Percentiles rank a stretch among this genome's conserved stretches.
Evolutionary conservation across 805 yeast species (phyloP).

Genomic region (Kodamaea nitidulidarum): DNA sequence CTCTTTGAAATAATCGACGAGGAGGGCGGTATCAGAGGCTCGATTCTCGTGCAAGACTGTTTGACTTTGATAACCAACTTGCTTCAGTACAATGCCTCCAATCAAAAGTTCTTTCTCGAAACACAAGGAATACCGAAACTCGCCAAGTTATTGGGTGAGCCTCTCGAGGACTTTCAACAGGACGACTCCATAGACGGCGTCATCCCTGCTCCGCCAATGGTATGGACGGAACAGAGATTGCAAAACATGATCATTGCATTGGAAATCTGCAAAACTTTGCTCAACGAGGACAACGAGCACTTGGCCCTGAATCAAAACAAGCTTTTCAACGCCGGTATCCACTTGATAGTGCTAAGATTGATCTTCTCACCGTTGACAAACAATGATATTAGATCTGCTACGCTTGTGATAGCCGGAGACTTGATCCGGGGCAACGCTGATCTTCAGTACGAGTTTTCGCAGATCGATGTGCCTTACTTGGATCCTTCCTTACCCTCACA

Average conservation of each 20-base stretch:
- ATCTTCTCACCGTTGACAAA: slow-evolving; percentile 68
- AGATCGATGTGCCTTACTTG: slow-evolving; percentile 87
- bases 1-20: slow-evolving; percentile 74
- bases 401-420: slow-evolving; percentile 74
- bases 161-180: slow-evolving; percentile 41
- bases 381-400: slow-evolving; percentile 58
- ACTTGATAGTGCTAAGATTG: slow-evolving; percentile 61
- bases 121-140: slow-evolving; percentile 72
- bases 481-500: slow-evolving; percentile 64
- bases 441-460: slow-evolving; percentile 68
- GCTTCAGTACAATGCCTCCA: slow-evolving; percentile 77
- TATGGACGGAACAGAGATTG: slow-evolving; percentile 75
- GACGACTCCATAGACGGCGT: slow-evolving; percentile 15
- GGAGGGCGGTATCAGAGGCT: slow-evolving; percentile 88
- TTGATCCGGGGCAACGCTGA: slow-evolving; percentile 62
- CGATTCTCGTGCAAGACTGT: slow-evolving; percentile 88
- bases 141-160: slow-evolving; percentile 59
- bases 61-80: slow-evolving; percentile 69
- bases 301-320: slow-evolving; percentile 58
- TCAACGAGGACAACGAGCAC: slow-evolving; percentile 64
- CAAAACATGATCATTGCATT: slow-evolving; percentile 63
- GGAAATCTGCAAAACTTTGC: slow-evolving; percentile 70
- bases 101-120: slow-evolving; percentile 84
- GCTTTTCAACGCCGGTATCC: slow-evolving; percentile 56
- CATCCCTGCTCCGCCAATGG: slow-evolving; percentile 35